phyloP scores from a whole-genome alignment of 1,284 basidiomycete species.

The Cryptococcus floricola region DNA sequence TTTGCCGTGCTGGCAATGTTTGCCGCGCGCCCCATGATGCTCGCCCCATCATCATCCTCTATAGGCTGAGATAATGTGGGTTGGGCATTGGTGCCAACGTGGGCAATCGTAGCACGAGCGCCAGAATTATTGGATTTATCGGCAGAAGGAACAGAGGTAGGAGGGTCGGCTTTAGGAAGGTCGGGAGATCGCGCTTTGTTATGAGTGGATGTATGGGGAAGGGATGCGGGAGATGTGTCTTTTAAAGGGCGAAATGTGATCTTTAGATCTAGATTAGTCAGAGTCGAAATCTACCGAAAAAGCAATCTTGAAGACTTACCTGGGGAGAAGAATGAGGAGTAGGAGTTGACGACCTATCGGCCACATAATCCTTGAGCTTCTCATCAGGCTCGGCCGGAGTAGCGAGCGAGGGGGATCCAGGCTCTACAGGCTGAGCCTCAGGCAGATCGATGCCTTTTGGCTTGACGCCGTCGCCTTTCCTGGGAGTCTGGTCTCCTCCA shows the following conservation, averaged over 20 bases:
- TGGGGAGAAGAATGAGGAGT: constrained; percentile 51
- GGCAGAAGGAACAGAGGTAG: constrained; percentile 15
- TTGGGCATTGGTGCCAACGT: constrained; percentile 33
- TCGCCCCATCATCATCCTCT: constrained; percentile 34
- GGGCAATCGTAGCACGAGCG: constrained; percentile 27
- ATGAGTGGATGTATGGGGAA: constrained; percentile 34
- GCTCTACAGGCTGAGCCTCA: no score
- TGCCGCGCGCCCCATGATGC: constrained; percentile 46
- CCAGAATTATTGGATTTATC: constrained; percentile 8
- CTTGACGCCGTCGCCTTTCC: neutral
- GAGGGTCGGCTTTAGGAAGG: constrained; percentile 25
- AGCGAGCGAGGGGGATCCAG: neutral
- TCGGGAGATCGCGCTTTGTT: constrained; percentile 10
- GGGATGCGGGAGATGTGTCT: constrained; percentile 45
- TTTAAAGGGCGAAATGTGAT: constrained; percentile 43
- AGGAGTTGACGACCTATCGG: constrained; percentile 44
- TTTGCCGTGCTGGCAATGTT: constrained; percentile 50
- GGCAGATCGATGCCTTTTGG: neutral
- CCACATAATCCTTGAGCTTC: constrained; percentile 25
- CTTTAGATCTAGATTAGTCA: constrained; percentile 29
- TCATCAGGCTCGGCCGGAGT: neutral
- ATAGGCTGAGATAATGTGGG: constrained; percentile 23
- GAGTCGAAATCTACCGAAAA: constrained; percentile 7
- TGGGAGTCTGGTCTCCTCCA: constrained; percentile 8
- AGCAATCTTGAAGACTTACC: constrained; percentile 30